Conservation (phyloP, 1,139 yeast genomes). For the Lodderomyces oxycetoniae region DNA sequence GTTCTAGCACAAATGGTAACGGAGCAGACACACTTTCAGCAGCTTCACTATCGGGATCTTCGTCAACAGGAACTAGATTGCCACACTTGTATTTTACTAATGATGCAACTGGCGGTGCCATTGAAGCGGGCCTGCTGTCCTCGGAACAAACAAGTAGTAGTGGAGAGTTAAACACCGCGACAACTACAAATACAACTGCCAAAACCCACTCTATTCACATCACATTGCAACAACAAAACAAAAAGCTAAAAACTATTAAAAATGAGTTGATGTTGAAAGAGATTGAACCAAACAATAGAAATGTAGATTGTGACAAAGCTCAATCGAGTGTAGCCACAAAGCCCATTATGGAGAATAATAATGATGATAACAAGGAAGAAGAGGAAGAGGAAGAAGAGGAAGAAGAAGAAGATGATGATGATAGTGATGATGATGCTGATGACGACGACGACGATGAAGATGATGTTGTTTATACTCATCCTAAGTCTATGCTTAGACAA, state of each 20-base stretch:
- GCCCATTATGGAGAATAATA: conserved; percentile 18
- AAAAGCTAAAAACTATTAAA: not conserved
- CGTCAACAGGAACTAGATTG: conserved; percentile 1
- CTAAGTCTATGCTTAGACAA: not conserved
- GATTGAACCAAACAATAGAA: not conserved
- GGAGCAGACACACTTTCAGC: conserved; percentile 6
- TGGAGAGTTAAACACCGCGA: not conserved
- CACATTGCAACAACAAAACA: not conserved
- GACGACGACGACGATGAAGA: conserved; percentile 27
- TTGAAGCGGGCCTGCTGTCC: conserved; percentile 3
- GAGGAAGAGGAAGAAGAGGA: conserved; percentile 14
- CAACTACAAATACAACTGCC: not conserved
- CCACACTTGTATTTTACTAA: conserved; percentile 5
- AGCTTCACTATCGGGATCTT: conserved; percentile 4
- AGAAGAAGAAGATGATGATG: not conserved
- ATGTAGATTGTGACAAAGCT: not conserved
- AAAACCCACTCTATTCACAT: not conserved
- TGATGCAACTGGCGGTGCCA: conserved; percentile 1
- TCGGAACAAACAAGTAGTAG: conserved; percentile 6
- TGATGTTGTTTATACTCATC: not conserved
- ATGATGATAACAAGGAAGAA: conserved; percentile 16
- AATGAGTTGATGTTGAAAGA: not conserved
- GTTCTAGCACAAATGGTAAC: conserved; percentile 5
- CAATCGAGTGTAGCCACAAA: not conserved
- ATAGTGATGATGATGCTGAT: not conserved